These are phyloP conservation scores for Stramenopiles sp. DNA, from an alignment of 352 stramenopile species.

Conservation along the genomic window DNA sequence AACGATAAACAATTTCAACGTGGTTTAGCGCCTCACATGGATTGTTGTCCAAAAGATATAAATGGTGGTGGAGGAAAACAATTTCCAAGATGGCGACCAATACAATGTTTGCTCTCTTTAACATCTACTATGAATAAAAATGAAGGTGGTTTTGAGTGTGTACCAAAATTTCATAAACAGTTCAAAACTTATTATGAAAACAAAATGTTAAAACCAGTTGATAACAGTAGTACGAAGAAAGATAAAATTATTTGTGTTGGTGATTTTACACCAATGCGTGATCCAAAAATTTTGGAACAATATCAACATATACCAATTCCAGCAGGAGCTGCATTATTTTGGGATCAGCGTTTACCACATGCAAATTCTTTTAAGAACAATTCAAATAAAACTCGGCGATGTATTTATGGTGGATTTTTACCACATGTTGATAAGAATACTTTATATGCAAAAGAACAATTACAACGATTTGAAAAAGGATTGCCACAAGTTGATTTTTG, in stretches of 20 bases:
- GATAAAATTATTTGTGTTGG: conserved; percentile 46
- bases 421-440: conserved; percentile 43
- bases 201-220: neutral
- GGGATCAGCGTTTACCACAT: conserved; percentile 58
- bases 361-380: conserved; percentile 57
- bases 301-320: conserved; percentile 37
- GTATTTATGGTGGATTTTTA: conserved; percentile 59
- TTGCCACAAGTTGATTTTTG: too few relatives aligned
- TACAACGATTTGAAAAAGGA: conserved; percentile 22
- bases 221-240: conserved; percentile 1
- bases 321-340: conserved; percentile 54
- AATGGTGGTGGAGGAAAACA: conserved; percentile 39
- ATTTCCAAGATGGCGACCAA: conserved; percentile 49
- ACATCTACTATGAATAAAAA: conserved; percentile 40
- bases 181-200: conserved; percentile 40
- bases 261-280: conserved; percentile 55
- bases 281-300: conserved; percentile 40
- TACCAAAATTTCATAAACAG: conserved; percentile 54
- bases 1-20: conserved; percentile 44
- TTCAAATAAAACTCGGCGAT: conserved; percentile 33
- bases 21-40: conserved; percentile 55
- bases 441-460: conserved; percentile 40
- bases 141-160: conserved; percentile 53
- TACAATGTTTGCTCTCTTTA: conserved; percentile 61
- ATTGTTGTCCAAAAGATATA: conserved; percentile 50